Conservation (phyloP, 495 filamentous ascomycete genomes). For the Pyrenula massariospora region DNA sequence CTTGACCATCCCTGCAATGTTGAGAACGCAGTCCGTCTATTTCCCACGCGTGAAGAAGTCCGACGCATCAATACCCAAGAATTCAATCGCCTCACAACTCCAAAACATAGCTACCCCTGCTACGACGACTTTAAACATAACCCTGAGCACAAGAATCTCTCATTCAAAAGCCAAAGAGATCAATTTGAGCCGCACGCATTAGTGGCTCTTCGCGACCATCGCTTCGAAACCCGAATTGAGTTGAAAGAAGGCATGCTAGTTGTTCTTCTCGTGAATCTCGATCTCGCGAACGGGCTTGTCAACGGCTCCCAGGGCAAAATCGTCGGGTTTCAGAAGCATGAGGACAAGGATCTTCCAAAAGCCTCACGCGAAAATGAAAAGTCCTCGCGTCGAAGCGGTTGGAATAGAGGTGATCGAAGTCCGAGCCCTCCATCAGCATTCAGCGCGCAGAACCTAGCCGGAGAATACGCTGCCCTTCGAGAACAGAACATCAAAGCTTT, state of each 20-base stretch:
- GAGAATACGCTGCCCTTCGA: conserved; percentile 9
- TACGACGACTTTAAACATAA: conserved; percentile 15
- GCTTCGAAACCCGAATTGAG: conserved; percentile 2
- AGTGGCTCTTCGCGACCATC: conserved; percentile 4
- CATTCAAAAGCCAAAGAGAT: conserved; percentile 9
- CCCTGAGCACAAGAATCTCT: conserved; percentile 5
- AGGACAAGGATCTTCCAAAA: conserved; percentile 3
- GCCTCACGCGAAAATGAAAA: not conserved
- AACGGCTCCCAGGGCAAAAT: conserved; percentile 40
- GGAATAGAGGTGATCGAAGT: conserved; percentile 7
- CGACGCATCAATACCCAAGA: conserved; percentile 20
- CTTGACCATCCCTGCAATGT: conserved; percentile 31
- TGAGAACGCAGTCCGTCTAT: conserved; percentile 32
- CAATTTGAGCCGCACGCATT: conserved; percentile 10
- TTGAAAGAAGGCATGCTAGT: conserved; percentile 33
- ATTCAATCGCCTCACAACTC: conserved; percentile 19
- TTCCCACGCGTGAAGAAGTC: conserved; percentile 29
- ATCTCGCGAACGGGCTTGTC: conserved; percentile 20
- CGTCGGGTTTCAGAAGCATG: conserved; percentile 20
- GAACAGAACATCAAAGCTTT: conserved; percentile 19
- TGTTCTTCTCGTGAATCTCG: conserved; percentile 32
- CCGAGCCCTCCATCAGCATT: conserved; percentile 5
- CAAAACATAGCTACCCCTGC: conserved; percentile 6
- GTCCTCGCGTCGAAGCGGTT: not conserved
- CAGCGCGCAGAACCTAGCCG: not conserved